Evolutionary conservation across 1,284 basidiomycete genomes (phyloP).

Genomic region (Inonotus hispidus): DNA sequence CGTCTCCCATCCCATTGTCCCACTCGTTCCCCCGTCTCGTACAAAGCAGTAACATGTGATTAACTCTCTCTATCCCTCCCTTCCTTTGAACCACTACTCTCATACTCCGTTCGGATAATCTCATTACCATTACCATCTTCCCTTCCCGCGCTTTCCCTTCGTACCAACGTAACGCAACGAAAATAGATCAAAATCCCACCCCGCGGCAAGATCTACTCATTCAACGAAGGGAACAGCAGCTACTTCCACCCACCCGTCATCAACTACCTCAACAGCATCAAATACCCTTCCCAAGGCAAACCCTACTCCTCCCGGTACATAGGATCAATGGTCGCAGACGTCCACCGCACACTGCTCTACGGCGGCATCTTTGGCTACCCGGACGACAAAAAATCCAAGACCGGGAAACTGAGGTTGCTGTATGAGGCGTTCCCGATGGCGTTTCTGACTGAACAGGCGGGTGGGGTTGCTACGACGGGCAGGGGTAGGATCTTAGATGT

Average conservation of each 20-base stretch:
- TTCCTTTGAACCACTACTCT: background rate
- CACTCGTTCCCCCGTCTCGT: too few relatives aligned
- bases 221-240: slow-evolving; percentile 97
- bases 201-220: slow-evolving; percentile 98
- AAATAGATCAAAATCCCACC: slow-evolving; percentile 83
- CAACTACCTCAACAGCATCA: slow-evolving; percentile 93
- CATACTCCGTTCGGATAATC: slow-evolving; percentile 10
- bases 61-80: background rate
- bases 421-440: slow-evolving; percentile 99
- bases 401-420: slow-evolving; percentile 89
- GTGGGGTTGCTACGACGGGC: slow-evolving; percentile 94
- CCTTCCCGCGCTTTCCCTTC: too few relatives aligned
- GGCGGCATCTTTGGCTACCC: slow-evolving; percentile 99
- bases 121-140: background rate
- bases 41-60: too few relatives aligned
- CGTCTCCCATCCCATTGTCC: slow-evolving; percentile 24
- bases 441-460: slow-evolving; percentile 92
- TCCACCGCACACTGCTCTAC: slow-evolving; percentile 94
- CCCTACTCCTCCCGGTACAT: slow-evolving; percentile 94
- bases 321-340: slow-evolving; percentile 98
- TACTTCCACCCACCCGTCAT: slow-evolving; percentile 88
- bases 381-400: slow-evolving; percentile 96
- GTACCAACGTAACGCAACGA: slow-evolving; percentile 12
- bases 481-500: slow-evolving; percentile 91
- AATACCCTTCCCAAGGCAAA: slow-evolving; percentile 75